Percentiles rank a stretch among this genome's conserved stretches.
phyloP scores from a whole-genome alignment of 352 stramenopile genomes.

The Phytophthora tubulina region DNA sequence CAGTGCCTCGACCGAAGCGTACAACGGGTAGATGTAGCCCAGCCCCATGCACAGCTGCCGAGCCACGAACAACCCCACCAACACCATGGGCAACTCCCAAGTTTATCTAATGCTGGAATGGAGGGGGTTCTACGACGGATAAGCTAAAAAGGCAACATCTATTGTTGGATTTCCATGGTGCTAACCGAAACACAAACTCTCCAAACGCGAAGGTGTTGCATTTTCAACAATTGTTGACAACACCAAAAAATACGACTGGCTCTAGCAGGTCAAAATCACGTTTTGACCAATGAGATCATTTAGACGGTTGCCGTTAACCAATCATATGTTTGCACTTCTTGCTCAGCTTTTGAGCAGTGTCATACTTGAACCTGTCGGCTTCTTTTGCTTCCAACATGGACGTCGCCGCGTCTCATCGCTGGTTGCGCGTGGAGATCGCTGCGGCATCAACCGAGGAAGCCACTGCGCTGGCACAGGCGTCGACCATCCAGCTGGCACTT shows the following conservation, averaged over 20 bases:
- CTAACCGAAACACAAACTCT: neutral
- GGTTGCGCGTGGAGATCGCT: slow-evolving; percentile 51
- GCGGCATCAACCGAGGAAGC: slow-evolving; percentile 39
- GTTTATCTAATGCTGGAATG: slow-evolving; percentile 1
- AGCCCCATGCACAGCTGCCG: slow-evolving; percentile 65
- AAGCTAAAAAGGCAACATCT: slow-evolving; percentile 6
- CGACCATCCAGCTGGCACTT: slow-evolving; percentile 45
- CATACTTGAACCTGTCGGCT: slow-evolving; percentile 9
- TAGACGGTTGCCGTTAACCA: neutral
- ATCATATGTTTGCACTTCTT: slow-evolving; percentile 4
- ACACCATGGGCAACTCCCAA: slow-evolving; percentile 44
- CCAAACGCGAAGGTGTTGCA: neutral
- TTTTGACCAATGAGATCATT: slow-evolving; percentile 13
- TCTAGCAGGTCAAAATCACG: neutral
- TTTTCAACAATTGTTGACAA: slow-evolving; percentile 10
- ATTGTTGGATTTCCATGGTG: neutral
- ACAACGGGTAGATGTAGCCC: slow-evolving; percentile 72
- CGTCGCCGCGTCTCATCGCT: slow-evolving; percentile 28
- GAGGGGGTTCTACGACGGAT: neutral
- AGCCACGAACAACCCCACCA: slow-evolving; percentile 59
- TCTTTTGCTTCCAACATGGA: slow-evolving; percentile 6
- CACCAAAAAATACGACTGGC: neutral
- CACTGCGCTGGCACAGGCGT: slow-evolving; percentile 50
- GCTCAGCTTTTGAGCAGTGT: neutral
- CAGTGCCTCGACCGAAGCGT: slow-evolving; percentile 64